phyloP scores from a whole-genome alignment of 2,329 filamentous ascomycete genomes.

The Periconia digitata region DNA sequence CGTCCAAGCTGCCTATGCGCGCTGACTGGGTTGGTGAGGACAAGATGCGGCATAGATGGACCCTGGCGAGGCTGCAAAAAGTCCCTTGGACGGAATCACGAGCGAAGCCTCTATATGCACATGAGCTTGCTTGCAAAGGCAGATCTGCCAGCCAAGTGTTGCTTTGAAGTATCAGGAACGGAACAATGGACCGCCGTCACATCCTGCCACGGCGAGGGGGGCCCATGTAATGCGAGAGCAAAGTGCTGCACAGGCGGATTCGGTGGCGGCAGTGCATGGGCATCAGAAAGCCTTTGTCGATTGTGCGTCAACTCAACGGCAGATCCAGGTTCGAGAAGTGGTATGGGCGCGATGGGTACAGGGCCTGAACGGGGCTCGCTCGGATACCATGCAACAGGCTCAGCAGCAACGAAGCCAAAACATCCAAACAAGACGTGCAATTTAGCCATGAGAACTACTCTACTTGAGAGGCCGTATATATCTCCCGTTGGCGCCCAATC shows the following conservation, averaged over 20 bases:
- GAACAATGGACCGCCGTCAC: constrained; percentile 30
- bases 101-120: constrained; percentile 25
- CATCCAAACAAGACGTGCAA: constrained; percentile 27
- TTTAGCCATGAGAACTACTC: constrained; percentile 39
- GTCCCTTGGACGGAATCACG: constrained; percentile 18
- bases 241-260: constrained; percentile 29
- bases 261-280: constrained; percentile 31
- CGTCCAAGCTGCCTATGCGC: constrained; percentile 14
- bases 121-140: constrained; percentile 21
- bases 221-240: constrained; percentile 29
- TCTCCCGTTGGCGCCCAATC: background rate
- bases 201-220: constrained; percentile 29
- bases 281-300: constrained; percentile 19
- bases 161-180: constrained; percentile 10
- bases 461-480: constrained; percentile 6
- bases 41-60: constrained; percentile 6
- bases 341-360: constrained; percentile 25
- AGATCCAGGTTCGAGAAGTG: constrained; percentile 34
- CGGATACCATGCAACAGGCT: constrained; percentile 25
- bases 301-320: constrained; percentile 34
- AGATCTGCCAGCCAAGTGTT: background rate
- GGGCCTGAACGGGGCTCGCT: constrained; percentile 23
- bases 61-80: background rate
- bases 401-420: constrained; percentile 24
- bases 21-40: constrained; percentile 16